Base-by-base conservation (phyloP, 768 basidiomycete species). In the Pleurotus cornucopiae region DNA sequence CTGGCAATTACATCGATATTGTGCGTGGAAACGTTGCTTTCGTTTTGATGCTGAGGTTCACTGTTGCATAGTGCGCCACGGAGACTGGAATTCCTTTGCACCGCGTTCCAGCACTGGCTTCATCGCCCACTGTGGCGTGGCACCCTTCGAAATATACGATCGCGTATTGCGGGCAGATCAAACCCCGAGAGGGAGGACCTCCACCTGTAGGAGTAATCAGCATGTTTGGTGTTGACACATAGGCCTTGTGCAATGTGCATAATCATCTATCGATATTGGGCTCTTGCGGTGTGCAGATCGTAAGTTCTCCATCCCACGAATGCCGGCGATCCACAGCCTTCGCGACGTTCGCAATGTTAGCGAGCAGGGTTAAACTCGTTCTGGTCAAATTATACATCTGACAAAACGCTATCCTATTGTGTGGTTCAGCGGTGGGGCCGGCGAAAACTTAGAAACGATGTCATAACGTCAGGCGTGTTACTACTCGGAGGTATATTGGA, bases 91-190 rank as follows among this genome's bases (percentile, higher is more conserved):
- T 79, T 46, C 86, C 88, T 2, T 63, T 92, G 21, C 88, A 91
- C 66, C 85, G 89, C n/a, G 82, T 92, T 12, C 81, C 87, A 1
- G 79, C 88, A 2, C 73, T 87, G 5, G 86, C 83, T 3, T 76
- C 88, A 1, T 82, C 88, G n/a, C 83, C 85, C 4, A 85, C 87
- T 1, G 89, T 92, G 2, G 71, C 83, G 1, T 91, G 89, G 89
- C 90, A 91, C 67, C 89, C 90, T 3, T 88, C 86, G 5, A 88
- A 84, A 69, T 84, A 89, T 61, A 80, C 85, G n/a, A 80, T 90
- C 53, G 89, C 89, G 2, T 91, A 89, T 61, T 91, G 88, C 64
- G 89, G 89, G 2, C 88, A 90, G 62, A 88, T 84, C 2, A 85
- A 84, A 60, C 64, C 73, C 46, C 79, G 79, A 47, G 86, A 90